Evolutionary conservation across 1,284 basidiomycete genomes (phyloP), one percentile per base, ranked within the genome.

Genomic region (Ceratobasidium sp.): DNA sequence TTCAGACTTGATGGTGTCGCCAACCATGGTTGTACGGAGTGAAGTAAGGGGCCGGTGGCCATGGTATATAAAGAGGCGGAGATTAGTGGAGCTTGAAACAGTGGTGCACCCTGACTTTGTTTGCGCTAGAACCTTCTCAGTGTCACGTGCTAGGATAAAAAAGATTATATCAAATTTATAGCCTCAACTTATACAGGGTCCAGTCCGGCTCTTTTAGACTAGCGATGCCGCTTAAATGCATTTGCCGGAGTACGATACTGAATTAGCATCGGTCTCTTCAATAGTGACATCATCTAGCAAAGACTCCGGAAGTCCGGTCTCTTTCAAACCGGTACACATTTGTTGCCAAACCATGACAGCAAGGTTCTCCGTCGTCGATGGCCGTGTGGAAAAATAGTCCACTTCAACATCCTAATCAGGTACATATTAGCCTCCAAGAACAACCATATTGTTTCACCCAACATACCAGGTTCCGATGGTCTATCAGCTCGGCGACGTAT

Each of bases 391-490:
- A 48, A 75, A 64, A 33, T 75, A 75, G 1, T 66, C 62, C 3
- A 66, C 59, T 41, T 75, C 73, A 16, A 55, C 18, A 33, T 73
- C 70, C 70, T 73, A 23, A 44, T 55, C 20, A n/a, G 27, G 44
- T 16, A 68, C 3, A 69, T 23, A 44, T 64, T 18, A 69, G 35
- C 50, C 16, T 41, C 35, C 44, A 14, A 65, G 23, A 7, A 65
- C 23, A 18, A 44, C 18, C 35, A 52, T 30, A 54, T 48, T 46
- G 48, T 64, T 14, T 55, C 55, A 73, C 23, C n/a, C 52, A 33
- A 57, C 70, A 46, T 38, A 73, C 70, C 46, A 75, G n/a, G 38
- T 64, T 75, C 41, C 73, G 73, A 35, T 75, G 73, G 48, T 75
- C 73, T 52, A 75, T 35, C 33, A 75, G 27, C 14, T 73, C 73